Evolutionary conservation across 139 green algal species (phyloP), one percentile per base, ranked within the genome.

Genomic region (Parachlorella kessleri): DNA sequence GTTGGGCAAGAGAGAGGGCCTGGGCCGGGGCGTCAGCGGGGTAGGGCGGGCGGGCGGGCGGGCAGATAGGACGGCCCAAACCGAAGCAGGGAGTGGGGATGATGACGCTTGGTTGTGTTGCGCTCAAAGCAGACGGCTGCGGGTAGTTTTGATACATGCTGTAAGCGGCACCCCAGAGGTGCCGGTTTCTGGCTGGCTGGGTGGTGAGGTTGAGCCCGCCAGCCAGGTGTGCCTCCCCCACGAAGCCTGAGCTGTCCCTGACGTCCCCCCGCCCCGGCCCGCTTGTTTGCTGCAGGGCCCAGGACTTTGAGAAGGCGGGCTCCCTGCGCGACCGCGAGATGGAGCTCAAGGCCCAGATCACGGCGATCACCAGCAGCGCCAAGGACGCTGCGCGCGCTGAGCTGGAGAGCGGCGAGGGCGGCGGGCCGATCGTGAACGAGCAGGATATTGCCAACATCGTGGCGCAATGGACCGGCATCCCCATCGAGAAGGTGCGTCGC

Each of bases 401-500:
- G 84, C 78, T 86, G 21, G 94, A 99, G 87, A 81, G 72, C 66
- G 89, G 90, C 4, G 94, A 95, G 73, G 89, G 88, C 48, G 69
- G 77, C 48, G 91, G 93, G 55, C 90, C 91, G 40, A 79, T 90
- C 55, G 94, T 99, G 14, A 94, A 79, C 7, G 97, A 99, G 77
- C 54, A 84, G 8, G 97, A 99, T 85, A 99, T 99, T 81, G 94
- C 98, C 74, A 95, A 95, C 78, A 97, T 99, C 75, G 96, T 98
- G 80, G 89, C 96, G 9, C 90, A 97, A 81, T 99, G 96, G 96
- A 97, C 94, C 6, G 90, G 93, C 79, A 94, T 98, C 75, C 94
- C 94, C 35, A 83, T 98, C 26, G 87, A 96, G 82, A 94, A 96
- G 87, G 85, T 96, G 36, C 23, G 35, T n/a, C 21, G 14, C 21